phyloP scores from a whole-genome alignment of 2,329 filamentous ascomycete genomes.

The Nemania sp. region DNA sequence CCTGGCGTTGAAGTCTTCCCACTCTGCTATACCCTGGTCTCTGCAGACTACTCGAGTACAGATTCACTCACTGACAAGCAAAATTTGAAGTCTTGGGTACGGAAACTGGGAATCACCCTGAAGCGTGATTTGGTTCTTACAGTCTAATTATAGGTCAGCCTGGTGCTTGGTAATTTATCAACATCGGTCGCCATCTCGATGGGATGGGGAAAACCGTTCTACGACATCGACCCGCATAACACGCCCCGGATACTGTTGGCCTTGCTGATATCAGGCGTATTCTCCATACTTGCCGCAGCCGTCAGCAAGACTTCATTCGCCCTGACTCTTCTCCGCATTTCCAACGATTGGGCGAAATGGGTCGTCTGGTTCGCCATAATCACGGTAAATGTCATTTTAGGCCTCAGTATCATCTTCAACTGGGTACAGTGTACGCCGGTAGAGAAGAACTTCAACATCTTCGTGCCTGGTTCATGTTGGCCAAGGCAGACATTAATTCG shows the following conservation, averaged over 20 bases:
- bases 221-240: constrained; percentile 20
- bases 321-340: constrained; percentile 43
- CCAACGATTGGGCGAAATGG: constrained; percentile 34
- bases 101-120: not conserved
- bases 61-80: not conserved
- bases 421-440: constrained; percentile 41
- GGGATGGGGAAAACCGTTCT: constrained; percentile 27
- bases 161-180: constrained; percentile 21
- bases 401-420: constrained; percentile 35
- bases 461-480: constrained; percentile 40
- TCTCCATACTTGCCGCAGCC: constrained; percentile 40
- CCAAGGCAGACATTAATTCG: constrained; percentile 35
- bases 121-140: not conserved
- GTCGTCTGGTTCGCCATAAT: constrained; percentile 42
- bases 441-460: constrained; percentile 38
- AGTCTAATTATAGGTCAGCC: constrained; percentile 15
- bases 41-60: too few relatives aligned
- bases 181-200: constrained; percentile 28
- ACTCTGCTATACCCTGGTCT: not conserved
- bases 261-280: constrained; percentile 29
- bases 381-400: constrained; percentile 40
- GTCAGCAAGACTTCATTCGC: constrained; percentile 47
- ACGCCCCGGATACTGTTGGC: constrained; percentile 28
- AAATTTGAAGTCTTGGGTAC: constrained; percentile 34
- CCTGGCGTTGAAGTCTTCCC: too few relatives aligned